Evolutionary conservation across 108 stramenopile genomes (phyloP).

Genomic region (Cyclotella sp.): DNA sequence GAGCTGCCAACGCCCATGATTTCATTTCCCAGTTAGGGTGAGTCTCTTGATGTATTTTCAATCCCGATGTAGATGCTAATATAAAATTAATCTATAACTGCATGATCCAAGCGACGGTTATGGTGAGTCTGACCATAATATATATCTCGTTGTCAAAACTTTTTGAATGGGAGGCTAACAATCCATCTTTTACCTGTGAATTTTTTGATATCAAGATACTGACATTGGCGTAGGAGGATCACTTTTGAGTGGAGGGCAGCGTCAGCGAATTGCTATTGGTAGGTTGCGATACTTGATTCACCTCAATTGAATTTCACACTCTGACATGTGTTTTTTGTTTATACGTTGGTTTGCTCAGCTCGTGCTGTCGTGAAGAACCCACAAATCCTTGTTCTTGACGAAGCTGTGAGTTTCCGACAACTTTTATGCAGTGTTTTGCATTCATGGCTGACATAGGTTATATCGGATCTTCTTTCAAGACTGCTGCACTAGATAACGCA

Average conservation of each 20-base stretch:
- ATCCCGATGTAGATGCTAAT: no score
- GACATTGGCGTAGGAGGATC: conserved; percentile 69
- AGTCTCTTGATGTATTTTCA: no score
- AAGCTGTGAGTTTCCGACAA: conserved; percentile 44
- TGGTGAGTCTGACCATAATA: no score
- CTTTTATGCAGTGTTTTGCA: background rate
- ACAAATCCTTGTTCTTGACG: conserved; percentile 62
- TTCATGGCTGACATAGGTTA: background rate
- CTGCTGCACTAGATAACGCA: conserved; percentile 57
- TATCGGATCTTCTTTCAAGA: conserved; percentile 9
- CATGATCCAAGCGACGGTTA: background rate
- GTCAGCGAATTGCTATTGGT: conserved; percentile 87
- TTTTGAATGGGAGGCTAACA: no score
- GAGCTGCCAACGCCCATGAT: conserved; percentile 53
- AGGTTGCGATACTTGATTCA: background rate
- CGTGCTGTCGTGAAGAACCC: conserved; percentile 57
- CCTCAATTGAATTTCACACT: no score
- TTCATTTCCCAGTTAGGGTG: conserved; percentile 65
- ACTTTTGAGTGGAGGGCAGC: conserved; percentile 89
- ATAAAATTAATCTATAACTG: background rate
- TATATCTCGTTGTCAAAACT: no score
- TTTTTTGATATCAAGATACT: conserved; percentile 6
- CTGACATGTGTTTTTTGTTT: background rate
- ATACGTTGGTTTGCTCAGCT: conserved; percentile 43
- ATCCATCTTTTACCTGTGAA: no score